Conservation (phyloP, 164 flowering plant species). For the Houttuynia cordata region DNA sequence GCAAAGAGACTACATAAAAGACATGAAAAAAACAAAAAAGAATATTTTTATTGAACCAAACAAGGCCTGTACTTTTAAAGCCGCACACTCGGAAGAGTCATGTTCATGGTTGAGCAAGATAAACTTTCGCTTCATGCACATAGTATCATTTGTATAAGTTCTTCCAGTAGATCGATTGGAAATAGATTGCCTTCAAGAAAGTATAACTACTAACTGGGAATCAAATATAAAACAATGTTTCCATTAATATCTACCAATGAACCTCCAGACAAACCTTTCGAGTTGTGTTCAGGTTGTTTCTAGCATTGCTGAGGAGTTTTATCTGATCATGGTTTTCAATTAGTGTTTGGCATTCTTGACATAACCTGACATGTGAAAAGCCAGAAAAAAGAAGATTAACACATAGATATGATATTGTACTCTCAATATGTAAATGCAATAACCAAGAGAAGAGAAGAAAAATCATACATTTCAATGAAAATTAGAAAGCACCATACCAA, state of each 20-base stretch:
- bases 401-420: background rate
- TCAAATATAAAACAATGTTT: background rate
- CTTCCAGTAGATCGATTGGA: background rate
- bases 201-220: too few species aligned
- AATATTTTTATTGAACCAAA: too few species aligned
- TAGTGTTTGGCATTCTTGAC: constrained; percentile 91
- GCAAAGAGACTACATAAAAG: too few species aligned
- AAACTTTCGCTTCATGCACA: too few species aligned
- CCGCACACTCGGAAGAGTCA: too few species aligned
- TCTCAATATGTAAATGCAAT: background rate
- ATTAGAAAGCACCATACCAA: background rate
- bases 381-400: background rate
- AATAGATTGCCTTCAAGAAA: background rate
- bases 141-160: background rate
- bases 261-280: constrained; percentile 48
- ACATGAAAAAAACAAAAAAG: too few species aligned
- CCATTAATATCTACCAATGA: too few species aligned
- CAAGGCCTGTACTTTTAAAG: too few species aligned
- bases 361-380: constrained; percentile 47
- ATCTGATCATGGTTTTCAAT: constrained; percentile 98
- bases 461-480: background rate
- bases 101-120: too few species aligned
- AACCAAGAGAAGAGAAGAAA: background rate
- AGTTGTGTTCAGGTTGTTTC: constrained; percentile 89
- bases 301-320: constrained; percentile 93